Evolutionary conservation across 2,329 filamentous ascomycete species (phyloP).

Genomic region (Pseudohalonectria lignicola): DNA sequence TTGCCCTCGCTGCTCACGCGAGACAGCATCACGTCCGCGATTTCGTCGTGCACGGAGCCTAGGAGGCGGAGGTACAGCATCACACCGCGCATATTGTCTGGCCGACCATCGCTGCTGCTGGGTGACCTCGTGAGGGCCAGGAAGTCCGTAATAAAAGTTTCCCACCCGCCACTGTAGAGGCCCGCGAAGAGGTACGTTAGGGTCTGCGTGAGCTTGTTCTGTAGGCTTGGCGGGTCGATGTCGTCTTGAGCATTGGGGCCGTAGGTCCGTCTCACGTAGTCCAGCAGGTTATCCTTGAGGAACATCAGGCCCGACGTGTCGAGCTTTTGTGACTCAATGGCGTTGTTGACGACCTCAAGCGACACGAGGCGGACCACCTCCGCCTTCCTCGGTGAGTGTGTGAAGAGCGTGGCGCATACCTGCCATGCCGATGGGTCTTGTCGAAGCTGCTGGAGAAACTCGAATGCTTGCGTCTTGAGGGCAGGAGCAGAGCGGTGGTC

Average conservation of each 20-base stretch:
- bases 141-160: constrained; percentile 84
- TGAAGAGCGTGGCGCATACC: constrained; percentile 78
- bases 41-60: constrained; percentile 89
- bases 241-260: constrained; percentile 37
- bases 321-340: constrained; percentile 69
- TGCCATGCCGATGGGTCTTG: constrained; percentile 82
- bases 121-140: constrained; percentile 58
- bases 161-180: constrained; percentile 79
- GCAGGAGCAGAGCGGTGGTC: constrained; percentile 65
- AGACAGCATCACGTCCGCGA: constrained; percentile 81
- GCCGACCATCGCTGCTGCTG: constrained; percentile 35
- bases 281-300: constrained; percentile 71
- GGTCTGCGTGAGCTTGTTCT: constrained; percentile 96
- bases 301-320: constrained; percentile 61
- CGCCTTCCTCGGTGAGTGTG: constrained; percentile 59
- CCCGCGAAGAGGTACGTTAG: constrained; percentile 87
- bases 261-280: constrained; percentile 71
- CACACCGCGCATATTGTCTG: constrained; percentile 65
- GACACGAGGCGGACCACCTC: constrained; percentile 84
- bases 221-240: constrained; percentile 64
- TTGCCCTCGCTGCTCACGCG: constrained; percentile 70
- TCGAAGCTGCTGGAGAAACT: constrained; percentile 69
- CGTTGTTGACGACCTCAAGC: constrained; percentile 88
- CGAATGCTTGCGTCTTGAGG: constrained; percentile 72
- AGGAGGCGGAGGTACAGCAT: constrained; percentile 83